A percentile compares a stretch with the other conserved stretches of the same genome.
Conservation (phyloP, 257 asterid species). For the Cordia subcordata region DNA sequence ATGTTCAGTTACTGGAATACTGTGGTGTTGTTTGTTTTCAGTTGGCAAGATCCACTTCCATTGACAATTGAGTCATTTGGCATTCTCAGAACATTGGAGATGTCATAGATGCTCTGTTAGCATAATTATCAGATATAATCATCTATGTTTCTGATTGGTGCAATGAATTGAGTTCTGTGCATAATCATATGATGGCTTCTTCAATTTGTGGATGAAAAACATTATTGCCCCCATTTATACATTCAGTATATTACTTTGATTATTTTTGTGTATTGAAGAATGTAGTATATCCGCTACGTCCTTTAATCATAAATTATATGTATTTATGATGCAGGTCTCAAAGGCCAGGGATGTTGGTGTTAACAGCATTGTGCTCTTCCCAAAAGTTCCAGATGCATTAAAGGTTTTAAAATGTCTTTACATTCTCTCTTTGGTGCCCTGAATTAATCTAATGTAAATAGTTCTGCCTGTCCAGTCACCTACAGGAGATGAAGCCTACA, state of each 20-base stretch:
- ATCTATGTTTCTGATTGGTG: too few relatives aligned
- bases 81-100: too few relatives aligned
- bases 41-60: too few relatives aligned
- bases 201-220: too few relatives aligned
- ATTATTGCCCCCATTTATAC: too few relatives aligned
- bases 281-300: not conserved
- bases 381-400: constrained; percentile 92
- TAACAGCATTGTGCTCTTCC: constrained; percentile 94
- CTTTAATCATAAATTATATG: not conserved
- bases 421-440: not conserved
- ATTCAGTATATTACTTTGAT: not conserved
- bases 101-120: too few relatives aligned
- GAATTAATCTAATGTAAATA: constrained; percentile 5
- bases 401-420: constrained; percentile 42
- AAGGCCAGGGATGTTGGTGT: constrained; percentile 97
- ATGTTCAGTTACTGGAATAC: too few relatives aligned
- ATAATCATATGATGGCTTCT: too few relatives aligned
- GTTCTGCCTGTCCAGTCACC: constrained; percentile 40
- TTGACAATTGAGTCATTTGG: too few relatives aligned
- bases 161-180: too few relatives aligned
- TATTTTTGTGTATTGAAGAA: not conserved
- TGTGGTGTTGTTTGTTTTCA: too few relatives aligned
- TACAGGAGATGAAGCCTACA: constrained; percentile 93
- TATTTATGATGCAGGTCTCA: constrained; percentile 51
- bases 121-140: too few relatives aligned